A percentile compares a stretch with the other conserved stretches of the same genome.
Evolutionary conservation across 129 eudicot genomes (phyloP).

Genomic region (Gnaphalium uliginosum): DNA sequence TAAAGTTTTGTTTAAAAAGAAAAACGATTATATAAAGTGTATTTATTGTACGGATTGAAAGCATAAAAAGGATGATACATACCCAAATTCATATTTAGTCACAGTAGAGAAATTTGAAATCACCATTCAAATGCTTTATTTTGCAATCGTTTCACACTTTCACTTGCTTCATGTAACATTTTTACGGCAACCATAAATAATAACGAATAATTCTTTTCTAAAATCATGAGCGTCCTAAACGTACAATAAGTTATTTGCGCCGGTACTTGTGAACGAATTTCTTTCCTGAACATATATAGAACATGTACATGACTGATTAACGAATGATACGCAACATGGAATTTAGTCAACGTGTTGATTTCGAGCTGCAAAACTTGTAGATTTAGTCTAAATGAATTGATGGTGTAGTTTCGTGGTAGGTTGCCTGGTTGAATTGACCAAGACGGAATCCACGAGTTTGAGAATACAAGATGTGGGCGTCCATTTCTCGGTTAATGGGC

Average conservation of each 20-base stretch:
- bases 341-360: neutral
- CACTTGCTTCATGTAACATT: neutral
- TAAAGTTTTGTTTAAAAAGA: too few species aligned
- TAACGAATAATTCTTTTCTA: too few species aligned
- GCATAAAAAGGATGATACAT: too few species aligned
- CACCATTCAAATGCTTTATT: neutral
- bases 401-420: conserved; percentile 10
- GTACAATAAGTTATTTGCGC: neutral
- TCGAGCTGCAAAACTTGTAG: neutral
- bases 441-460: neutral
- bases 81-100: too few species aligned
- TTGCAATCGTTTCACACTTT: too few species aligned
- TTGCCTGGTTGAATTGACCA: conserved; percentile 16
- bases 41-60: too few species aligned
- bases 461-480: conserved; percentile 23
- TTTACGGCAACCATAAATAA: neutral
- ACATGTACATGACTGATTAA: neutral
- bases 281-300: neutral
- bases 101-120: too few species aligned
- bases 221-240: too few species aligned
- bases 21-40: neutral
- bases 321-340: too few species aligned
- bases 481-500: conserved; percentile 6
- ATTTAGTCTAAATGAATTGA: neutral
- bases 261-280: neutral